Evolutionary conservation across 1,284 basidiomycete genomes (phyloP).

Genomic region (Tremellales sp.): DNA sequence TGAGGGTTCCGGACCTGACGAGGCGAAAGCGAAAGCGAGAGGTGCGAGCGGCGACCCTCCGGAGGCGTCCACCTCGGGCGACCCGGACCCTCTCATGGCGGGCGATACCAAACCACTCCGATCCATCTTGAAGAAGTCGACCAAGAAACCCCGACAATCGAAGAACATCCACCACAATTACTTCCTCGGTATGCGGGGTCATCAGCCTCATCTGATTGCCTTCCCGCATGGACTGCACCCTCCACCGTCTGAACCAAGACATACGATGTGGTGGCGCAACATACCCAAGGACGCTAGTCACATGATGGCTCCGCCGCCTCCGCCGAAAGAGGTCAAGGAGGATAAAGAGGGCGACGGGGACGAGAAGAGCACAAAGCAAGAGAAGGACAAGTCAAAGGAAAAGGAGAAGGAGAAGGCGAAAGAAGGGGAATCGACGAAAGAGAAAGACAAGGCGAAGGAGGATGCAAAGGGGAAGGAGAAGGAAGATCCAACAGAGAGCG

Average conservation of each 20-base stretch:
- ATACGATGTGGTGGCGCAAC: conserved; percentile 37
- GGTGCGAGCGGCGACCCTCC: neutral
- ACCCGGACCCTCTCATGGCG: conserved; percentile 29
- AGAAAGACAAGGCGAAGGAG: conserved; percentile 1
- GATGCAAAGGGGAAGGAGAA: neutral
- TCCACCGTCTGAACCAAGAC: conserved; percentile 24
- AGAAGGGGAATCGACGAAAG: conserved; percentile 1
- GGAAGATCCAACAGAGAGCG: neutral
- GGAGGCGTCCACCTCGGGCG: neutral
- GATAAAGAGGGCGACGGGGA: conserved; percentile 2
- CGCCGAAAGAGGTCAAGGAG: conserved; percentile 22
- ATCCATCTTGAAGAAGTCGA: conserved; percentile 34
- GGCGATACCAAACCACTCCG: conserved; percentile 33
- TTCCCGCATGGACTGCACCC: conserved; percentile 40
- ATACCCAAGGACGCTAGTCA: conserved; percentile 30
- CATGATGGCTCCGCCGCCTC: conserved; percentile 28
- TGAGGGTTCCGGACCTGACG: neutral
- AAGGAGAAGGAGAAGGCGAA: conserved; percentile 7
- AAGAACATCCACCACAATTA: conserved; percentile 37
- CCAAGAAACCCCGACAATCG: conserved; percentile 27
- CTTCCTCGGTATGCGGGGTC: conserved; percentile 36
- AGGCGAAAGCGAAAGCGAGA: neutral
- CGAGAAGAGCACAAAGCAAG: conserved; percentile 5
- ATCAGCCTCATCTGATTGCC: conserved; percentile 25
- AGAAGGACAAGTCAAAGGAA: conserved; percentile 6